Conservation (phyloP, 768 basidiomycete species). For the Grammothele lineata region DNA sequence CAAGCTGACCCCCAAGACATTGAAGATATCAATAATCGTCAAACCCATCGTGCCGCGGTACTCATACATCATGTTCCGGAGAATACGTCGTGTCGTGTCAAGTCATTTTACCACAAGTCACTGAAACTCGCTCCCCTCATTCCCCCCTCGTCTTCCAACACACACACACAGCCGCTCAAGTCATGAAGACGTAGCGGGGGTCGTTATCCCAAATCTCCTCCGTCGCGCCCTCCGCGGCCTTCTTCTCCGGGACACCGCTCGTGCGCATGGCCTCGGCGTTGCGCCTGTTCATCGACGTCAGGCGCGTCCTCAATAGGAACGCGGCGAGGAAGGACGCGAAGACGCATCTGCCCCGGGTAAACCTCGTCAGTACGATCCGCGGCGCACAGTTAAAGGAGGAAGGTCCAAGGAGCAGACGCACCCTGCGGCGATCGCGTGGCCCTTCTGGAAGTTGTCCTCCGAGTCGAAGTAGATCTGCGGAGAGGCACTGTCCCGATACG, state of each 20-base stretch:
- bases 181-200: constrained; percentile 52
- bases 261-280: constrained; percentile 29
- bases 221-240: constrained; percentile 16
- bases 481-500: constrained; percentile 35
- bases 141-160: too few species aligned
- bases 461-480: constrained; percentile 57
- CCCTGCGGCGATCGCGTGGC: constrained; percentile 54
- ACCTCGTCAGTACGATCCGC: background rate
- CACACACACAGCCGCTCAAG: constrained; percentile 16
- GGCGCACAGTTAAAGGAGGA: background rate
- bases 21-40: too few species aligned
- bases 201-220: constrained; percentile 46
- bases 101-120: too few species aligned
- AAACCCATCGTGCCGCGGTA: too few species aligned
- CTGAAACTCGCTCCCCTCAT: too few species aligned
- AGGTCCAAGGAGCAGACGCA: constrained; percentile 15
- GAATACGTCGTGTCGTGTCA: too few species aligned
- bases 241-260: constrained; percentile 21
- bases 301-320: constrained; percentile 41
- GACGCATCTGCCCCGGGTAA: constrained; percentile 33
- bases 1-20: too few species aligned
- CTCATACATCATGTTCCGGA: too few species aligned
- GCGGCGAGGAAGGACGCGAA: constrained; percentile 39
- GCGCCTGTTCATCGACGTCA: constrained; percentile 38
- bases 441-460: constrained; percentile 45